Percentiles rank a stretch among this genome's conserved stretches.
Conservation (phyloP, 495 filamentous ascomycete species). For the Haplographium delicatum region DNA sequence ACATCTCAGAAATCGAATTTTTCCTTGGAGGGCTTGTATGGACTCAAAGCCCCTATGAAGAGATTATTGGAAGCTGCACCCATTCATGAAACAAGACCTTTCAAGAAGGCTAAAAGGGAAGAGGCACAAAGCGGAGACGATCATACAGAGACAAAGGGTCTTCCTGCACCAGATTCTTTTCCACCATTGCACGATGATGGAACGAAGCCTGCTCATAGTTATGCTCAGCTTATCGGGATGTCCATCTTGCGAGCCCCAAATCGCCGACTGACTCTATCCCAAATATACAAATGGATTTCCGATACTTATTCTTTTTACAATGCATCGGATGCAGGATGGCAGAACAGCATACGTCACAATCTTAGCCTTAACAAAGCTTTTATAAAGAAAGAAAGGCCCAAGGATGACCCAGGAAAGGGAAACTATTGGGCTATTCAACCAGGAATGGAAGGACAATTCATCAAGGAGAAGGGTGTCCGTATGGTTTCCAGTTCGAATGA, state of each 20-base stretch:
- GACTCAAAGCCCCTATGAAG: constrained; percentile 57
- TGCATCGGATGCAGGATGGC: constrained; percentile 81
- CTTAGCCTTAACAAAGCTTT: constrained; percentile 98
- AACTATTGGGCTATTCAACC: constrained; percentile 93
- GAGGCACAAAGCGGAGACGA: constrained; percentile 7
- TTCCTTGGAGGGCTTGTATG: constrained; percentile 45
- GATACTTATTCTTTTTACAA: constrained; percentile 88
- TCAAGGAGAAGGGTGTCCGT: constrained; percentile 71
- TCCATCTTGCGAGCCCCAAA: constrained; percentile 84
- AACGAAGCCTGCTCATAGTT: constrained; percentile 83
- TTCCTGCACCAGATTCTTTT: constrained; percentile 73
- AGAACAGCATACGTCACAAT: constrained; percentile 98
- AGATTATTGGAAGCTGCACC: constrained; percentile 70
- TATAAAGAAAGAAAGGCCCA: constrained; percentile 89
- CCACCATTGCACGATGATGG: constrained; percentile 81
- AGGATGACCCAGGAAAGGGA: constrained; percentile 97
- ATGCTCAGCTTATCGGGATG: constrained; percentile 95
- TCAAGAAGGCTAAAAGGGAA: constrained; percentile 59
- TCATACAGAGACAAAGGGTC: constrained; percentile 44
- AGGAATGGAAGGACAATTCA: constrained; percentile 82
- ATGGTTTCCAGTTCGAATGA: constrained; percentile 32
- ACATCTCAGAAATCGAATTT: constrained; percentile 34
- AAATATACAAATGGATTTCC: constrained; percentile 99
- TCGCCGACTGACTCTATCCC: constrained; percentile 81
- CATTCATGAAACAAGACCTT: constrained; percentile 58